A percentile compares a stretch with the other conserved stretches of the same genome.
These are phyloP conservation scores for Sideroxylon spinosum DNA, from an alignment of 179 eudicot genomes.

Conservation along the genomic window DNA sequence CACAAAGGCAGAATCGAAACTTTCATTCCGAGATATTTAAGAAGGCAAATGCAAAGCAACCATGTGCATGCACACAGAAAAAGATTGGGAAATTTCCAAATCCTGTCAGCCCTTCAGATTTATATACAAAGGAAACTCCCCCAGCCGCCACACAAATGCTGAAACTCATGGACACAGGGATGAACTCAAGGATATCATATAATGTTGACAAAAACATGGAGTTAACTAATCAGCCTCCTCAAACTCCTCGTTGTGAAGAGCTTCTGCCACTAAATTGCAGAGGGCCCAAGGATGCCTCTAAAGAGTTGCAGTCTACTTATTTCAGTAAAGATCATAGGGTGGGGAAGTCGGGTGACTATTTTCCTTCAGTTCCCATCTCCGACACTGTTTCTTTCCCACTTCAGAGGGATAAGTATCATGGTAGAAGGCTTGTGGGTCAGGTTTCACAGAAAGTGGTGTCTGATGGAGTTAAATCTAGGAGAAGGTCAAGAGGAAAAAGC, in stretches of 20 bases:
- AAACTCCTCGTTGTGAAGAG: neutral
- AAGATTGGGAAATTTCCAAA: neutral
- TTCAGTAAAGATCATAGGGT: neutral
- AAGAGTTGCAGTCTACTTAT: too few species aligned
- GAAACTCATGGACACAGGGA: constrained; percentile 16
- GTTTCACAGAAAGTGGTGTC: neutral
- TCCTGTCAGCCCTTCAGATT: neutral
- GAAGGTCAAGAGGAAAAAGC: neutral
- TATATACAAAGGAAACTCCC: constrained; percentile 9
- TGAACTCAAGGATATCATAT: constrained; percentile 1
- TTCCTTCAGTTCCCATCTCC: constrained; percentile 4
- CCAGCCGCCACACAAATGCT: constrained; percentile 18
- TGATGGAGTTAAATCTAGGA: neutral
- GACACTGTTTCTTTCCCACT: neutral
- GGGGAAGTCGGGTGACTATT: constrained; percentile 1
- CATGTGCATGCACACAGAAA: constrained; percentile 24
- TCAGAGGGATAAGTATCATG: neutral
- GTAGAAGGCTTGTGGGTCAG: neutral
- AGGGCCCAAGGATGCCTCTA: neutral
- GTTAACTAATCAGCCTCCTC: constrained; percentile 2
- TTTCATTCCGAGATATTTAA: neutral
- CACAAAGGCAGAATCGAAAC: constrained; percentile 1
- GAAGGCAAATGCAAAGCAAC: constrained; percentile 5
- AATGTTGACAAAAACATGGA: neutral
- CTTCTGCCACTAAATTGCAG: neutral